These are phyloP conservation scores for Skeletonema menzelii DNA, from an alignment of 108 stramenopile genomes.

Conservation along the genomic window DNA sequence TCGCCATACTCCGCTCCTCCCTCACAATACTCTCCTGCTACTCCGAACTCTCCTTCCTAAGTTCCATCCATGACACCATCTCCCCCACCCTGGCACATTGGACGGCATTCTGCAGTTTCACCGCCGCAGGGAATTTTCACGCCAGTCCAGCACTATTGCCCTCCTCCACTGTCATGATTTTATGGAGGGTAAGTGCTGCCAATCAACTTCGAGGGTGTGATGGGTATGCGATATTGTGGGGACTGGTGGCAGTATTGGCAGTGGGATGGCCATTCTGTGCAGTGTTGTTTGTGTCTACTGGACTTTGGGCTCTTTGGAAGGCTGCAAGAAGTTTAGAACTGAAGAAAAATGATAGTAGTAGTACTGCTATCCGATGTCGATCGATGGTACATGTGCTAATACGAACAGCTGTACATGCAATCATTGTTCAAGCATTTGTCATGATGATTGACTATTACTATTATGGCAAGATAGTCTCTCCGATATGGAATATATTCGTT, in stretches of 20 bases:
- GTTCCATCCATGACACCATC: constrained; percentile 14
- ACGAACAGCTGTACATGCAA: constrained; percentile 35
- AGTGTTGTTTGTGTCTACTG: constrained; percentile 88
- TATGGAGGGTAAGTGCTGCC: constrained; percentile 56
- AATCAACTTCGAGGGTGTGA: constrained; percentile 52
- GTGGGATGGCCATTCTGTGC: constrained; percentile 98
- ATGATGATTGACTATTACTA: constrained; percentile 65
- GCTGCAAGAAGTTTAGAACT: constrained; percentile 17
- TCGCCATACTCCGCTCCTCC: constrained; percentile 41
- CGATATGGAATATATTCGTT: constrained; percentile 73
- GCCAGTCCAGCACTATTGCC: constrained; percentile 85
- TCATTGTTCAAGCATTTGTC: constrained; percentile 51
- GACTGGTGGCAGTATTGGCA: constrained; percentile 75
- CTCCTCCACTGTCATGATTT: constrained; percentile 65
- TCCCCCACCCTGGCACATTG: constrained; percentile 12
- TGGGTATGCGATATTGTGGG: constrained; percentile 58
- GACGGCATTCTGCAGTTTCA: constrained; percentile 61
- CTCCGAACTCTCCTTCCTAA: constrained; percentile 37
- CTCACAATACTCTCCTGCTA: constrained; percentile 13
- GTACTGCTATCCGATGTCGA: neutral
- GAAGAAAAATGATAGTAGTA: neutral
- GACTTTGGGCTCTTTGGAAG: constrained; percentile 64
- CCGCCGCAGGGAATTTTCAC: constrained; percentile 80
- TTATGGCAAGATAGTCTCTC: constrained; percentile 61
- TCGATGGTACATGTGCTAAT: constrained; percentile 18